Percentiles rank a stretch among this genome's conserved stretches.
Conservation (phyloP, 1,284 basidiomycete genomes). For the Schizopora paradoxa region DNA sequence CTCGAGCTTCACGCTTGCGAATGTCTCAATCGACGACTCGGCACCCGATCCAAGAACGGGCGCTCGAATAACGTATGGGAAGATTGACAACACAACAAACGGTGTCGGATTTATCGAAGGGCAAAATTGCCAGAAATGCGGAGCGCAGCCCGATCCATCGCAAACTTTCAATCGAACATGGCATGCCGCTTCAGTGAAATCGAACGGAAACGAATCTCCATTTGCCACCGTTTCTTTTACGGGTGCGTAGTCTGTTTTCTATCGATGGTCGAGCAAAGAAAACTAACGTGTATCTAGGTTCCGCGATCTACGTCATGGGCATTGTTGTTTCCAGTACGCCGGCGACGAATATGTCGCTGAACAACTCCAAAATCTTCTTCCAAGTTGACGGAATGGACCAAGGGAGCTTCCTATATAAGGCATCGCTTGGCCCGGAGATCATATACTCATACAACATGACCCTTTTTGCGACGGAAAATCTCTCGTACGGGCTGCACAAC, state of each 20-base stretch:
- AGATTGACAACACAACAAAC: not conserved
- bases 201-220: not conserved
- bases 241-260: too few species aligned
- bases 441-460: slow-evolving; percentile 7
- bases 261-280: too few species aligned
- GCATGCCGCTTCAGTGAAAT: slow-evolving; percentile 4
- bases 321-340: slow-evolving; percentile 2
- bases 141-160: not conserved
- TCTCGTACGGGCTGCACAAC: not conserved
- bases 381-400: not conserved
- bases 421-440: not conserved
- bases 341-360: not conserved
- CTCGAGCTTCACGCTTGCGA: slow-evolving; percentile 1
- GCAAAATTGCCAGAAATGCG: slow-evolving; percentile 5
- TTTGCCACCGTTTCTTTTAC: not conserved
- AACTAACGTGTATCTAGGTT: not conserved
- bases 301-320: slow-evolving; percentile 4
- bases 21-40: slow-evolving; percentile 15
- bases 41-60: slow-evolving; percentile 10
- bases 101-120: slow-evolving; percentile 28
- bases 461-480: not conserved
- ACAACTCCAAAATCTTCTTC: slow-evolving; percentile 6
- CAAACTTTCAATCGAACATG: slow-evolving; percentile 5
- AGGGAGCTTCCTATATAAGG: slow-evolving; percentile 1
- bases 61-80: slow-evolving; percentile 8